Evolutionary conservation across 2,329 filamentous ascomycete genomes (phyloP).

Genomic region (Diaporthe vexans): DNA sequence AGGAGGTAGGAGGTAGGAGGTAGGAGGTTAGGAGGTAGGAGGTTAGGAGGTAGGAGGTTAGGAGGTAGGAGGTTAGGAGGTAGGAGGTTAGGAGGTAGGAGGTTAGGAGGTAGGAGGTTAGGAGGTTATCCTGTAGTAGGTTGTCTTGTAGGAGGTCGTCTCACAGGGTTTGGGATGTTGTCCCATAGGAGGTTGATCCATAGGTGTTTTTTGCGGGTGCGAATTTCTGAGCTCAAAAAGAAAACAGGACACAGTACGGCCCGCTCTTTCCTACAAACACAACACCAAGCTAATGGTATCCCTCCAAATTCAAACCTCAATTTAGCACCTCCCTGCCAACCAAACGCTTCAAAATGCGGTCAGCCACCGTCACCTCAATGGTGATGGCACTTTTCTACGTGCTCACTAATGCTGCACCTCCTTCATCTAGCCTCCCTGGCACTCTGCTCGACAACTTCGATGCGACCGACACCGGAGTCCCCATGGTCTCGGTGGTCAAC

Average conservation of each 20-base stretch:
- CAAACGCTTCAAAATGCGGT: background rate
- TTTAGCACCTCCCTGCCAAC: background rate
- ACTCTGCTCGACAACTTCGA: background rate
- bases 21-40: too few species aligned
- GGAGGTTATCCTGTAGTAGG: too few species aligned
- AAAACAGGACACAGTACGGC: too few species aligned
- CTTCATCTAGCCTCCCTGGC: background rate
- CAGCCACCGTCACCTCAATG: background rate
- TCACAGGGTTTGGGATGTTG: too few species aligned
- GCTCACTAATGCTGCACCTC: background rate
- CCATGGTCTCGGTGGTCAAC: background rate
- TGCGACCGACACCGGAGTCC: background rate
- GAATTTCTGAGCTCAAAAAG: background rate
- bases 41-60: too few species aligned
- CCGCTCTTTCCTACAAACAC: background rate
- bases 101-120: too few species aligned
- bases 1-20: too few species aligned
- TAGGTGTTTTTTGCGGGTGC: too few species aligned
- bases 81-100: too few species aligned
- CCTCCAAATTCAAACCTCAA: background rate
- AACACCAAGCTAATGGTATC: background rate
- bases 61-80: too few species aligned
- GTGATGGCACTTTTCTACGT: conserved; percentile 1
- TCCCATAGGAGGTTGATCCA: too few species aligned
- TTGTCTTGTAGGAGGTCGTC: too few species aligned